Evolutionary conservation across 345 rosid species (phyloP).

Genomic region (Durio zibethinus): DNA sequence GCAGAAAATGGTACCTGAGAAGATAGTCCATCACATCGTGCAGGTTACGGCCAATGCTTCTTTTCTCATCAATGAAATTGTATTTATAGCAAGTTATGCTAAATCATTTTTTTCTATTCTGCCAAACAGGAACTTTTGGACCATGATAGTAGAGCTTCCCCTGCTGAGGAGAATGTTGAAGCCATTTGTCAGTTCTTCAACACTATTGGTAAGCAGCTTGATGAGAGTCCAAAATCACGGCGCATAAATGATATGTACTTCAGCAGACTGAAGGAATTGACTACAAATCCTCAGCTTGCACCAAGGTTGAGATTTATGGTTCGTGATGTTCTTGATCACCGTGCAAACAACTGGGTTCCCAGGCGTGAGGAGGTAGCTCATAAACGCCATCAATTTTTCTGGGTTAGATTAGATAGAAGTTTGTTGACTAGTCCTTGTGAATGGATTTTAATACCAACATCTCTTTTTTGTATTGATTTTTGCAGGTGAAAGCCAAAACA

Average conservation of each 20-base stretch:
- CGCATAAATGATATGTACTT: slow-evolving; percentile 67
- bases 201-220: slow-evolving; percentile 91
- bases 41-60: slow-evolving; percentile 40
- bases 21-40: slow-evolving; percentile 86
- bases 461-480: slow-evolving; percentile 13
- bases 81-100: not conserved
- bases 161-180: slow-evolving; percentile 89
- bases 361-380: slow-evolving; percentile 84
- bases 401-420: not conserved
- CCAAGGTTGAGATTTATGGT: slow-evolving; percentile 78
- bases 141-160: slow-evolving; percentile 51
- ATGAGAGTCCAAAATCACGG: slow-evolving; percentile 61
- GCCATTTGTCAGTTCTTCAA: slow-evolving; percentile 82
- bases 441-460: not conserved
- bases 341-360: slow-evolving; percentile 81
- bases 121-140: slow-evolving; percentile 79
- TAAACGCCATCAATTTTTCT: not conserved
- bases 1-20: slow-evolving; percentile 94
- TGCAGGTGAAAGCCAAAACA: slow-evolving; percentile 87
- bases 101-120: not conserved
- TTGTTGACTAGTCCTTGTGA: not conserved
- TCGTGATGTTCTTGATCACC: slow-evolving; percentile 75
- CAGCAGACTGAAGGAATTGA: slow-evolving; percentile 55
- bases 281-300: slow-evolving; percentile 57
- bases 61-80: not conserved